Conservation (phyloP, 768 basidiomycete species). For the Leccinum aurantiacum region DNA sequence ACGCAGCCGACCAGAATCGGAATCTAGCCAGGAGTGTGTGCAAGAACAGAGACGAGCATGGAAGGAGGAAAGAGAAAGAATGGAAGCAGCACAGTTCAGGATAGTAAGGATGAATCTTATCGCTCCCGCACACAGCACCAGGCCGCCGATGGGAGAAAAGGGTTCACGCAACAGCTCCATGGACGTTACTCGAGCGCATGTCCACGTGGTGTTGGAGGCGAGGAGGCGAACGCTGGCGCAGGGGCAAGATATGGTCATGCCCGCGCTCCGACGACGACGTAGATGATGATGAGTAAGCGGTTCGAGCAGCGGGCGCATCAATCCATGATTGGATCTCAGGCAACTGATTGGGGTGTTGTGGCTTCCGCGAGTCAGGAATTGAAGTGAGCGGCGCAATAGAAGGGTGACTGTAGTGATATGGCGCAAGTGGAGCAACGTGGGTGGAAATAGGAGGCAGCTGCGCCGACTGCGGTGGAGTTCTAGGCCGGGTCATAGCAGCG, state of each 20-base stretch:
- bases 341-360: constrained; percentile 38
- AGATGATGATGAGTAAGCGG: constrained; percentile 29
- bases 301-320: constrained; percentile 32
- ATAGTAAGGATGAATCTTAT: not conserved
- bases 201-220: constrained; percentile 36
- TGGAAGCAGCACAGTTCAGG: constrained; percentile 10
- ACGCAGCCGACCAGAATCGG: constrained; percentile 16
- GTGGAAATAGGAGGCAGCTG: constrained; percentile 48
- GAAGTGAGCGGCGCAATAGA: constrained; percentile 48
- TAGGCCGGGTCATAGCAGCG: constrained; percentile 43
- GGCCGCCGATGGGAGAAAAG: constrained; percentile 11
- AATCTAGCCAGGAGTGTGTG: constrained; percentile 21
- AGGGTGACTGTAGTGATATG: constrained; percentile 53
- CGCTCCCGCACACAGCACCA: constrained; percentile 19
- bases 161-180: constrained; percentile 33
- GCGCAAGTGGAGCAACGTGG: constrained; percentile 40
- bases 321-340: constrained; percentile 52
- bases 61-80: constrained; percentile 8
- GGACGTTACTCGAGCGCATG: constrained; percentile 30
- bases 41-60: constrained; percentile 21
- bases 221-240: constrained; percentile 34
- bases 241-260: constrained; percentile 31
- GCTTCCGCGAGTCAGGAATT: constrained; percentile 36
- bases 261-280: constrained; percentile 31
- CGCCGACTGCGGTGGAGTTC: constrained; percentile 48